Evolutionary conservation across 257 asterid genomes (phyloP).

Genomic region (Jacaranda mimosifolia): DNA sequence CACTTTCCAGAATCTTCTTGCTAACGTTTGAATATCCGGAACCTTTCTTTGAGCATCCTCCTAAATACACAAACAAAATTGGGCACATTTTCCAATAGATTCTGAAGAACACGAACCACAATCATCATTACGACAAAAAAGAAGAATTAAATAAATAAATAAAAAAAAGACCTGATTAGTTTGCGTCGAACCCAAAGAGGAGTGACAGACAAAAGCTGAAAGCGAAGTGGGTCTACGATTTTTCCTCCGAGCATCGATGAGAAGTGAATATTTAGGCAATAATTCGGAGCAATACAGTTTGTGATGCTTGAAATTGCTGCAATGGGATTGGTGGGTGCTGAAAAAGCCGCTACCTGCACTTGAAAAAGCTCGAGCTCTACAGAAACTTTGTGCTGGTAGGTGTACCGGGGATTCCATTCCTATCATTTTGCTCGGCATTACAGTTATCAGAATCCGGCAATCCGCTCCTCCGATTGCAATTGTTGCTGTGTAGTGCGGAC

Average conservation of each 20-base stretch:
- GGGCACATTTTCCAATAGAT: not conserved
- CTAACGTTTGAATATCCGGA: conserved; percentile 54
- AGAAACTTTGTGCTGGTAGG: conserved; percentile 1
- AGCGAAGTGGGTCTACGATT: conserved; percentile 2
- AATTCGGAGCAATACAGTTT: conserved; percentile 25
- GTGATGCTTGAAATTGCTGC: conserved; percentile 24
- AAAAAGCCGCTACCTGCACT: not conserved
- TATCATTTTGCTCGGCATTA: conserved; percentile 33
- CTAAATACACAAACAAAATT: conserved; percentile 8
- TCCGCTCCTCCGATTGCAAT: not conserved
- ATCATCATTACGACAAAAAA: not conserved
- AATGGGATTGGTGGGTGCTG: conserved; percentile 8
- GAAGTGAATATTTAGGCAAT: conserved; percentile 6
- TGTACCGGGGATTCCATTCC: conserved; percentile 32
- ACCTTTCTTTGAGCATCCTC: conserved; percentile 45
- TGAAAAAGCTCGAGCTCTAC: conserved; percentile 32
- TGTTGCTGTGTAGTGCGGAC: not conserved
- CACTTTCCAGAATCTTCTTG: conserved; percentile 69
- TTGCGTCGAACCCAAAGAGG: conserved; percentile 36
- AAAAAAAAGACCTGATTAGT: conserved; percentile 38
- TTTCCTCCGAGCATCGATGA: conserved; percentile 18
- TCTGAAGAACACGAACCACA: not conserved
- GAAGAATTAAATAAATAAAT: not conserved
- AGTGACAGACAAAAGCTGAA: conserved; percentile 36
- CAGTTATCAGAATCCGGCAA: not conserved